Evolutionary conservation across 2,329 filamentous ascomycete genomes (phyloP).

Genomic region (Neospermospora avenae): DNA sequence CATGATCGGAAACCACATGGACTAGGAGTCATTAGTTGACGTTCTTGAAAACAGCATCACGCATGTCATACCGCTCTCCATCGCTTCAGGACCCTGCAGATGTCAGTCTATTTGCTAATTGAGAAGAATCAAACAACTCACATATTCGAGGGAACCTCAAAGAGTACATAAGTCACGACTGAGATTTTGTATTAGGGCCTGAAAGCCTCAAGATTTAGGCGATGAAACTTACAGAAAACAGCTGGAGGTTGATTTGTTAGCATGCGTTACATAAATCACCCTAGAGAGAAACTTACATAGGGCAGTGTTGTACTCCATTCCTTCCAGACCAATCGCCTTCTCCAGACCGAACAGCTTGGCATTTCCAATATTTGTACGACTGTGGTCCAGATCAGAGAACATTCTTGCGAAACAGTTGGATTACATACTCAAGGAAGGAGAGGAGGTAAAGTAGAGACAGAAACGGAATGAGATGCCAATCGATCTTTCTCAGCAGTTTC

Average conservation of each 20-base stretch:
- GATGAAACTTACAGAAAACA: conserved; percentile 10
- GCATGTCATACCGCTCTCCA: conserved; percentile 10
- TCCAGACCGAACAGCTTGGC: conserved; percentile 41
- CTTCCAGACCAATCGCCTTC: conserved; percentile 53
- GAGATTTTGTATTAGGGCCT: neutral
- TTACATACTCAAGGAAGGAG: conserved; percentile 55
- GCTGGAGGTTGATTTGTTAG: neutral
- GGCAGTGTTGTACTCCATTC: conserved; percentile 56
- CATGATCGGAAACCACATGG: conserved; percentile 64
- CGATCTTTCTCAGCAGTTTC: conserved; percentile 44
- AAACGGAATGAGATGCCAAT: conserved; percentile 60
- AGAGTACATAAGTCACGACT: conserved; percentile 12
- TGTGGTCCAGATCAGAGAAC: neutral
- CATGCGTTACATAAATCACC: conserved; percentile 30
- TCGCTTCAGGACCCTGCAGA: conserved; percentile 7
- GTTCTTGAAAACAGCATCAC: neutral
- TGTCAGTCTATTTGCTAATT: neutral
- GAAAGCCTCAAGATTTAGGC: neutral
- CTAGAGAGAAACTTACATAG: conserved; percentile 50
- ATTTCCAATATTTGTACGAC: conserved; percentile 62
- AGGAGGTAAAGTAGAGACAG: conserved; percentile 65
- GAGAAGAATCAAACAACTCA: neutral
- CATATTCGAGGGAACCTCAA: conserved; percentile 13
- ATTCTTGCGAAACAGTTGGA: conserved; percentile 50
- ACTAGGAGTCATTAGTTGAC: conserved; percentile 22